Evolutionary conservation across 768 basidiomycete species (phyloP).

Genomic region (Boletus vermiculosoides): DNA sequence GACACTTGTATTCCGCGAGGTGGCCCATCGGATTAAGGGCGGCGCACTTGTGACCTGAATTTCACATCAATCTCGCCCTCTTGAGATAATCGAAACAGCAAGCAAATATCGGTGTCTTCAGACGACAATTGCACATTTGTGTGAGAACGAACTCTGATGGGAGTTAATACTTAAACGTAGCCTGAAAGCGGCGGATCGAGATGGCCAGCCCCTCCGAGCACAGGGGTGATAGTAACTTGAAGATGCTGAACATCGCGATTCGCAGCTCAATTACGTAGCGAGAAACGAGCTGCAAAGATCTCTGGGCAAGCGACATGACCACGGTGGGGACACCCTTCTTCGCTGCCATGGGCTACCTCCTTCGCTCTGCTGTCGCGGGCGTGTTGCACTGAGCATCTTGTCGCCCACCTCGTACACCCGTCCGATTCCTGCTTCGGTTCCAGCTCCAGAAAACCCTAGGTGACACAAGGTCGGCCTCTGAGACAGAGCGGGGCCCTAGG

Average conservation of each 20-base stretch:
- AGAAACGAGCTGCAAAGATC: background rate
- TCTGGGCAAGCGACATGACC: background rate
- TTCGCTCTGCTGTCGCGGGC: background rate
- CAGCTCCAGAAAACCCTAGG: too few species aligned
- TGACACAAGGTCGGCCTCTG: too few species aligned
- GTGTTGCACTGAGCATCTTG: background rate
- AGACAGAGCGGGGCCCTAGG: too few species aligned
- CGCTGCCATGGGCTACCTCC: background rate
- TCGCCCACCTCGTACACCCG: background rate
- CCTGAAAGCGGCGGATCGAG: background rate
- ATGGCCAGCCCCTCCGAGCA: background rate
- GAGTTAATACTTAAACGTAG: background rate
- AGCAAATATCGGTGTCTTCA: background rate
- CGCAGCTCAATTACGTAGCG: background rate
- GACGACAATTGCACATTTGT: background rate
- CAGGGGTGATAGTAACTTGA: too few species aligned
- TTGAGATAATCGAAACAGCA: background rate
- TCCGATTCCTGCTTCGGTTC: too few species aligned
- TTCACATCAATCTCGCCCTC: background rate
- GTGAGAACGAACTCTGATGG: background rate
- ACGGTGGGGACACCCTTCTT: background rate
- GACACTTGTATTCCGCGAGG: slow-evolving; percentile 2
- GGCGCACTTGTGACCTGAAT: background rate
- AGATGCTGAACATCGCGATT: background rate
- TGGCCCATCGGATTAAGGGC: slow-evolving; percentile 3